Percentiles rank a stretch among this genome's conserved stretches.
phyloP scores from a whole-genome alignment of 2,329 filamentous ascomycete genomes.

The Triangularia setosa region DNA sequence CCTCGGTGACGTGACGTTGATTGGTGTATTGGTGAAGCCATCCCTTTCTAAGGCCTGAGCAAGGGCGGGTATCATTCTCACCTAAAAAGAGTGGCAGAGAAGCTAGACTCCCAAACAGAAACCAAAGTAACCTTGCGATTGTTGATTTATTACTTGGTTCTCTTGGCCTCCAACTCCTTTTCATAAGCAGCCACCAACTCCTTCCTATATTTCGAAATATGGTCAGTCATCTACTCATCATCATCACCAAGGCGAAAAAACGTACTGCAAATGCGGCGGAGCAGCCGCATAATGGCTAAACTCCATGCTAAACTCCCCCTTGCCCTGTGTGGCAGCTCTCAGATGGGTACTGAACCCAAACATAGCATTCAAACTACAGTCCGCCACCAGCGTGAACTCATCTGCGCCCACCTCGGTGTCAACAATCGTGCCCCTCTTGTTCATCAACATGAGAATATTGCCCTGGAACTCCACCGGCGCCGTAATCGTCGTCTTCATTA shows the following conservation, averaged over 20 bases:
- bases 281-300: slow-evolving; percentile 93
- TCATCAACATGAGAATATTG: slow-evolving; percentile 88
- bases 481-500: slow-evolving; percentile 98
- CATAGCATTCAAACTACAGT: slow-evolving; percentile 95
- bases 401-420: slow-evolving; percentile 92
- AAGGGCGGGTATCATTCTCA: neutral
- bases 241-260: slow-evolving; percentile 27
- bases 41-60: neutral
- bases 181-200: slow-evolving; percentile 57
- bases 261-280: slow-evolving; percentile 82
- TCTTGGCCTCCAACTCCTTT: slow-evolving; percentile 55
- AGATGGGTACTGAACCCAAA: slow-evolving; percentile 94
- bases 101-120: neutral
- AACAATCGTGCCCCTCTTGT: slow-evolving; percentile 93
- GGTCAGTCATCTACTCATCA: slow-evolving; percentile 27
- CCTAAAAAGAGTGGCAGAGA: neutral
- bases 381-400: slow-evolving; percentile 87
- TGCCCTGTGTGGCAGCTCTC: slow-evolving; percentile 90
- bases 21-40: neutral
- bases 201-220: slow-evolving; percentile 39
- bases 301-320: slow-evolving; percentile 98
- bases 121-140: neutral
- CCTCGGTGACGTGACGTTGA: neutral
- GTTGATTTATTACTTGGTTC: slow-evolving; percentile 49
- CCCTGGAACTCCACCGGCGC: slow-evolving; percentile 97